A percentile compares a stretch with the other conserved stretches of the same genome.
Evolutionary conservation across 495 filamentous ascomycete genomes (phyloP).

Genomic region (Talaromyces stipitatus): DNA sequence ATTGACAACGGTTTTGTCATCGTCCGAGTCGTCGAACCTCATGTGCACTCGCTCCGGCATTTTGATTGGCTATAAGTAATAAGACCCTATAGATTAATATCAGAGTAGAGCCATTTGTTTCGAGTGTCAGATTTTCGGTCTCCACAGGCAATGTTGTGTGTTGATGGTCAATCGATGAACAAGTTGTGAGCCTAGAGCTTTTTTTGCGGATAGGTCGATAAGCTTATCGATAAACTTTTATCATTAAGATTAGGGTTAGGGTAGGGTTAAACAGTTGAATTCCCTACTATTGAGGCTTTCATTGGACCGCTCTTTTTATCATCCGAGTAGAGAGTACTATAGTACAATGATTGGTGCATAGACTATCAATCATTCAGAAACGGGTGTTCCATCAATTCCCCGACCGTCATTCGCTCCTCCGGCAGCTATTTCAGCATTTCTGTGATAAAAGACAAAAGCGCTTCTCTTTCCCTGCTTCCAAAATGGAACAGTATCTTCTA

Average conservation of each 20-base stretch:
- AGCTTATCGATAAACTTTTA: no score
- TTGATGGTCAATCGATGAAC: background rate
- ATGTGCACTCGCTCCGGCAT: conserved; percentile 47
- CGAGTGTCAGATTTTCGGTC: no score
- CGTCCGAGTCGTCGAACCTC: conserved; percentile 27
- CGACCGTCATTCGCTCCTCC: conserved; percentile 35
- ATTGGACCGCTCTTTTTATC: no score
- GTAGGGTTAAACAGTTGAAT: no score
- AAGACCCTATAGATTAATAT: no score
- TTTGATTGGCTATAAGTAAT: conserved; percentile 1
- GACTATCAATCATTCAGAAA: conserved; percentile 6
- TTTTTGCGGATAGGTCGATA: background rate
- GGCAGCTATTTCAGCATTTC: conserved; percentile 45
- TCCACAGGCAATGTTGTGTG: background rate
- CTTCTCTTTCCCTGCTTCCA: conserved; percentile 27
- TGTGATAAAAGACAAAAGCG: conserved; percentile 31
- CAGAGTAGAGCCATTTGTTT: no score
- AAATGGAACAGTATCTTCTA: conserved; percentile 19
- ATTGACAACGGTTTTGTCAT: conserved; percentile 11
- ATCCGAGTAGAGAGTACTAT: no score
- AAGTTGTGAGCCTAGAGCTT: background rate
- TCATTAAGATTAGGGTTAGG: no score
- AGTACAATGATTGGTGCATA: no score
- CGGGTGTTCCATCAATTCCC: conserved; percentile 22
- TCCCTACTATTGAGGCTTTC: no score